phyloP scores from a whole-genome alignment of 2,329 filamentous ascomycete genomes.

The Colletotrichum trifolii region DNA sequence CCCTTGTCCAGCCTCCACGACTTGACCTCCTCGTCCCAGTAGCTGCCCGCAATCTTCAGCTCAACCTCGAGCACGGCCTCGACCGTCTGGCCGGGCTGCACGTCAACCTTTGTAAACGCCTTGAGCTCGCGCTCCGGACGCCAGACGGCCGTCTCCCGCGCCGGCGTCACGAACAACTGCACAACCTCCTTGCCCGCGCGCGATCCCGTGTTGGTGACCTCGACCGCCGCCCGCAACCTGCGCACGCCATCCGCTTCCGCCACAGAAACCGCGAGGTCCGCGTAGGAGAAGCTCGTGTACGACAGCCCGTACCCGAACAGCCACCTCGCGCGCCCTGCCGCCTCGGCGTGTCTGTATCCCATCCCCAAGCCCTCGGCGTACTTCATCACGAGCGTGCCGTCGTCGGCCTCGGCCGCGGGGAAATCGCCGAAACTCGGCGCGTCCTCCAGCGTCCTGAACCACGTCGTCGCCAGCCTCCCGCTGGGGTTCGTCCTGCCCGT shows the following conservation, averaged over 20 bases:
- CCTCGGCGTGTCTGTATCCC: slow-evolving; percentile 28
- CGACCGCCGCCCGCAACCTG: slow-evolving; percentile 53
- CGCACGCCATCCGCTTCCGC: slow-evolving; percentile 39
- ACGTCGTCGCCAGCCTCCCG: slow-evolving; percentile 34
- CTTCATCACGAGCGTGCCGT: slow-evolving; percentile 7
- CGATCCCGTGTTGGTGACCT: slow-evolving; percentile 48
- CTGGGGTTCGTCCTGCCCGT: slow-evolving; percentile 30
- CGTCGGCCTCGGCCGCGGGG: slow-evolving; percentile 24
- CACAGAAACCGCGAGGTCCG: background rate
- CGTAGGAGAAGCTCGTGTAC: slow-evolving; percentile 30
- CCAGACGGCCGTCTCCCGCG: slow-evolving; percentile 15
- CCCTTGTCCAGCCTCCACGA: slow-evolving; percentile 33
- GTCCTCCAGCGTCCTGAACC: slow-evolving; percentile 34
- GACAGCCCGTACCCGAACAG: slow-evolving; percentile 30
- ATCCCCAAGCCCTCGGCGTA: slow-evolving; percentile 24
- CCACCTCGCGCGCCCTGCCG: slow-evolving; percentile 18
- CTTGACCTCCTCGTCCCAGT: slow-evolving; percentile 29
- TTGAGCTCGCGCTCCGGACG: slow-evolving; percentile 37
- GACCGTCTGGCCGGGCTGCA: slow-evolving; percentile 12
- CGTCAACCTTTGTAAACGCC: slow-evolving; percentile 33
- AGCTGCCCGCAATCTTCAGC: slow-evolving; percentile 28
- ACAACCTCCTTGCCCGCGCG: slow-evolving; percentile 43
- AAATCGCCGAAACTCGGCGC: slow-evolving; percentile 33
- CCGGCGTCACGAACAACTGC: slow-evolving; percentile 45
- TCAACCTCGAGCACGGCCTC: slow-evolving; percentile 24